Base-by-base conservation (phyloP, 169 alveolate genomes). In the Eimeria maxima region DNA sequence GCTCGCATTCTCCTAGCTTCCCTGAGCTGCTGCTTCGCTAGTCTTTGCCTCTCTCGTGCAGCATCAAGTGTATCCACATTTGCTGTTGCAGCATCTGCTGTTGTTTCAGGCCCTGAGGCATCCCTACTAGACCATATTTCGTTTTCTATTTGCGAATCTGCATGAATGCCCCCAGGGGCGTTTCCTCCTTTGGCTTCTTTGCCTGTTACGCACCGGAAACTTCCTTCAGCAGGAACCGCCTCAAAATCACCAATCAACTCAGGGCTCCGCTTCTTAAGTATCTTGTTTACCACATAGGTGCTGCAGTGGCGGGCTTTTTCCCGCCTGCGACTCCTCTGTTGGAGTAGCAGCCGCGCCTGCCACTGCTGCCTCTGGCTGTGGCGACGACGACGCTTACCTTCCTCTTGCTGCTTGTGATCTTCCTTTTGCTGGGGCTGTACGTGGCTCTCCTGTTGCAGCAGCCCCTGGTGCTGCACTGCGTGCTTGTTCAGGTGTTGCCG, bases 1-100 rank as follows among this genome's bases (percentile, higher is more conserved):
- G 93, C 93, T 20, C 93, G 78, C 93, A 63, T 63, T 81, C 60
- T 63, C 71, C 93, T 57, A 11, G 93, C 60, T 29, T 10, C 50
- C 44, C 53, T 47, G 83, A 87, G 65, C 47, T 60, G 47, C 47
- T 60, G 83, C 67, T 33, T 55, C 24, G 93, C 80, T 16, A 29
- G 29, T 13, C 3, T 60, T 38, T 38, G 93, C 65, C 47, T 8
- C 63, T 38, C 81, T 13, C 33, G 18, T 42, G 93, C 93, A 33
- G 14, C 65, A 60, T 60, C 53, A 6, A 63, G 83, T 65, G 45
- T 20, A 27, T 57, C 57, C 2, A 33, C 27, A 44, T 67, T n/a
- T 60, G 60, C 24, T 38, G 93, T 3, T 16, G 65, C 78, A 27
- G 47, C 73, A 69, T 73, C 29, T 8, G 44, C 55, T 29, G 38